Conservation (phyloP, 2,329 filamentous ascomycete species). For the Ampelomyces quisqualis region DNA sequence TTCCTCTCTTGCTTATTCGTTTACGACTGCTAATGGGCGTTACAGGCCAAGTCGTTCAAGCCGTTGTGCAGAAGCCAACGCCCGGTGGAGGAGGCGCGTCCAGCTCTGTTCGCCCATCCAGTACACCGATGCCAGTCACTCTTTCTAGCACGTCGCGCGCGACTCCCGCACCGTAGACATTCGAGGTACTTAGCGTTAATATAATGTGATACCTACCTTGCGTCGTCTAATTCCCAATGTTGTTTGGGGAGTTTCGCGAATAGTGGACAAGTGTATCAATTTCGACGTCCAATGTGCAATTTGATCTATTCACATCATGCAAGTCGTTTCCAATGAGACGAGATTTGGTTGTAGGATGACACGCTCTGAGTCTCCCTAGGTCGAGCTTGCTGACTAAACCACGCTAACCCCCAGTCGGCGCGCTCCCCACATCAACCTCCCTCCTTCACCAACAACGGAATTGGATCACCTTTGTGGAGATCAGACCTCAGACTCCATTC, state of each 20-base stretch:
- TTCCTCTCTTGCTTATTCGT: background rate
- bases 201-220: conserved; percentile 10
- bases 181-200: conserved; percentile 3
- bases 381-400: too few species aligned
- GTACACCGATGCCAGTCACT: conserved; percentile 31
- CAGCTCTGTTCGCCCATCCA: conserved; percentile 20
- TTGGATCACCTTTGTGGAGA: too few species aligned
- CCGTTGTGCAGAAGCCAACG: conserved; percentile 44
- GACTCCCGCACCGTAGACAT: background rate
- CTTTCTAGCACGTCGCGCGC: background rate
- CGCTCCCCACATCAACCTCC: too few species aligned
- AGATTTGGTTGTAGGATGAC: too few species aligned
- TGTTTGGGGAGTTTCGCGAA: background rate
- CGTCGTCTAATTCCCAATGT: background rate
- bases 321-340: too few species aligned
- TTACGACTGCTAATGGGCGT: background rate
- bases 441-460: too few species aligned
- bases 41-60: conserved; percentile 56
- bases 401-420: too few species aligned
- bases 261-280: too few species aligned
- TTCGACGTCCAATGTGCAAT: too few species aligned
- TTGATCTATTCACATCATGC: too few species aligned
- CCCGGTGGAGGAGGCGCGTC: conserved; percentile 7
- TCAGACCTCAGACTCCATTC: too few species aligned
- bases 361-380: too few species aligned